A percentile compares a stretch with the other conserved stretches of the same genome.
Evolutionary conservation across 768 basidiomycete species (phyloP).

Genomic region (Mycena floridula): DNA sequence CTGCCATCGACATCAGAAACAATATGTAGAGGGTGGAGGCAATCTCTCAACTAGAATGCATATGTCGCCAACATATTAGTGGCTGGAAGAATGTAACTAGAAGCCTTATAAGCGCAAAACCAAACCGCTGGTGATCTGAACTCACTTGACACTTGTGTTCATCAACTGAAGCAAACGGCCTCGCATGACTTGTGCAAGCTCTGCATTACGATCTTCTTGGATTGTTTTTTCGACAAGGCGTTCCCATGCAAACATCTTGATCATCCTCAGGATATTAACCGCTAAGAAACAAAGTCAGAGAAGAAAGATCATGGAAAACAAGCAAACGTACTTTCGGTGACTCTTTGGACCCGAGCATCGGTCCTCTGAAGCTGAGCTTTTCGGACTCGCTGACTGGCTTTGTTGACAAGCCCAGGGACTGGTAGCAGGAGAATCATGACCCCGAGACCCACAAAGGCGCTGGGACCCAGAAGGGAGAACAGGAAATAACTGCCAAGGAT

Average conservation of each 20-base stretch:
- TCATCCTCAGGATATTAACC: constrained; percentile 38
- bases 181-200: constrained; percentile 1
- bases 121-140: not conserved
- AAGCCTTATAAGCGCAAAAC: not conserved
- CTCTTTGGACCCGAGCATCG: constrained; percentile 37
- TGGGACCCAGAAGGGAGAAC: constrained; percentile 9
- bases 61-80: constrained; percentile 42
- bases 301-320: constrained; percentile 17
- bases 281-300: constrained; percentile 15
- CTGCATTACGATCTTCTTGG: constrained; percentile 1
- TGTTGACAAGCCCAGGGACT: constrained; percentile 34
- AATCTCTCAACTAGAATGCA: constrained; percentile 15
- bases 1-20: constrained; percentile 34
- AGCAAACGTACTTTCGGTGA: constrained; percentile 36
- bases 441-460: constrained; percentile 35
- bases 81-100: constrained; percentile 40
- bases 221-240: not conserved
- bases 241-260: constrained; percentile 29
- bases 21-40: too few species aligned
- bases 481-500: constrained; percentile 1
- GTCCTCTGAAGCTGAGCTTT: constrained; percentile 34
- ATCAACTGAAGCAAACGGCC: not conserved
- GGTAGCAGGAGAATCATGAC: constrained; percentile 35
- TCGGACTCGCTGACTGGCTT: constrained; percentile 25
- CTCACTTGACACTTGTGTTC: constrained; percentile 1